Evolutionary conservation across 176 grass and related monocot genomes (phyloP).

Genomic region (Lolium perenne): DNA sequence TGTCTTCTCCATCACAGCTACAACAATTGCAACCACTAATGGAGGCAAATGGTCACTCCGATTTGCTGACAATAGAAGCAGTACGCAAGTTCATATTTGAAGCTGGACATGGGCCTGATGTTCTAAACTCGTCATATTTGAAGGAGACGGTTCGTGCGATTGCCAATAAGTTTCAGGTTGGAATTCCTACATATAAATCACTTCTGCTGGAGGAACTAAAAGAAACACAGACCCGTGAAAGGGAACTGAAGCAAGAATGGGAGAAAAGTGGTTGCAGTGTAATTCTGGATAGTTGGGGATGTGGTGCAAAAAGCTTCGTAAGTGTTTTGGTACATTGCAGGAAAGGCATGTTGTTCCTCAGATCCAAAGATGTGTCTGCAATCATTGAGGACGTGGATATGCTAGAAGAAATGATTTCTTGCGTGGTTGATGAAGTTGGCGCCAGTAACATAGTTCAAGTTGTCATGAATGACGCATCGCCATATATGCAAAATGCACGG

Average conservation of each 20-base stretch:
- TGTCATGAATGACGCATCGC: conserved; percentile 60
- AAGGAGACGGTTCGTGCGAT: conserved; percentile 56
- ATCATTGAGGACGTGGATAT: conserved; percentile 63
- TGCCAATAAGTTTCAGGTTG: conserved; percentile 32
- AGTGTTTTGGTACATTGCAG: conserved; percentile 71
- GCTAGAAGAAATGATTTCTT: conserved; percentile 52
- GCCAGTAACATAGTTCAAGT: conserved; percentile 70
- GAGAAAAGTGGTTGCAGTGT: conserved; percentile 66
- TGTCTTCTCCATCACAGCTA: background rate
- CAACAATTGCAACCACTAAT: conserved; percentile 36
- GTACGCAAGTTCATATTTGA: conserved; percentile 75
- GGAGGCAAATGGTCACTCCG: conserved; percentile 42
- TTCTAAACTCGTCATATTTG: conserved; percentile 67
- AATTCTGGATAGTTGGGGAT: conserved; percentile 77
- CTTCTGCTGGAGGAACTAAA: conserved; percentile 66
- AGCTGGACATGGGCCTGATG: conserved; percentile 63
- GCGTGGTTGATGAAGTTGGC: conserved; percentile 70
- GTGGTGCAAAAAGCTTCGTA: conserved; percentile 57
- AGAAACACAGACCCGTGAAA: conserved; percentile 52
- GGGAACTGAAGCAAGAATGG: conserved; percentile 67
- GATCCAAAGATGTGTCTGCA: conserved; percentile 64
- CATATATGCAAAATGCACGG: conserved; percentile 69
- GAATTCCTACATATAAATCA: conserved; percentile 56
- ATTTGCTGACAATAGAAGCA: conserved; percentile 29
- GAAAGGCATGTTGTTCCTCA: conserved; percentile 70